A percentile compares a stretch with the other conserved stretches of the same genome.
Evolutionary conservation across 495 filamentous ascomycete species (phyloP).

Genomic region (Extremus antarcticus): DNA sequence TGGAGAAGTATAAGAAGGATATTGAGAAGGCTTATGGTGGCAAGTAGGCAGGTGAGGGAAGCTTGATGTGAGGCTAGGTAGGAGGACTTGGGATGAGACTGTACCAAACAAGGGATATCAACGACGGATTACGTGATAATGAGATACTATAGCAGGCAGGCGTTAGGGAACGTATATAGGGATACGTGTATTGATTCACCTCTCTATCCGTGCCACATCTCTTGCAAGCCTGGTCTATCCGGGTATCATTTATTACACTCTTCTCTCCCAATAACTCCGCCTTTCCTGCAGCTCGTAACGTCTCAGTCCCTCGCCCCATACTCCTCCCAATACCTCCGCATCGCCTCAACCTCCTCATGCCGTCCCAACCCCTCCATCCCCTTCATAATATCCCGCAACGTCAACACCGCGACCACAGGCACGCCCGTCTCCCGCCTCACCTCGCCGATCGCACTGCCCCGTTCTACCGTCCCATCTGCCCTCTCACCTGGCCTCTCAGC

Average conservation of each 20-base stretch:
- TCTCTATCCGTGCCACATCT: too few species aligned
- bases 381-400: constrained; percentile 69
- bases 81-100: background rate
- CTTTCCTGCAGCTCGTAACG: too few species aligned
- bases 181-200: too few species aligned
- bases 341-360: constrained; percentile 51
- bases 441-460: constrained; percentile 52
- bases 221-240: too few species aligned
- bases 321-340: constrained; percentile 68
- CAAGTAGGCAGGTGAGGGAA: constrained; percentile 1
- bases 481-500: constrained; percentile 34
- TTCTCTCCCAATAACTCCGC: too few species aligned
- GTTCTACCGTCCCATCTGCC: constrained; percentile 23
- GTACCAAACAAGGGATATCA: too few species aligned
- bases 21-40: constrained; percentile 45
- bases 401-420: constrained; percentile 34
- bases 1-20: constrained; percentile 54
- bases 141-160: background rate
- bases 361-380: constrained; percentile 43
- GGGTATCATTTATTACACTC: too few species aligned
- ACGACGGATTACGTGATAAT: background rate
- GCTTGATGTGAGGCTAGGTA: too few species aligned
- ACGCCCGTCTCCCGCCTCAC: constrained; percentile 52
- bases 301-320: constrained; percentile 54
- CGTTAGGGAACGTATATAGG: background rate